Base-by-base conservation (phyloP, 78 protist genomes). In the Planoprotostelium fungivorum region DNA sequence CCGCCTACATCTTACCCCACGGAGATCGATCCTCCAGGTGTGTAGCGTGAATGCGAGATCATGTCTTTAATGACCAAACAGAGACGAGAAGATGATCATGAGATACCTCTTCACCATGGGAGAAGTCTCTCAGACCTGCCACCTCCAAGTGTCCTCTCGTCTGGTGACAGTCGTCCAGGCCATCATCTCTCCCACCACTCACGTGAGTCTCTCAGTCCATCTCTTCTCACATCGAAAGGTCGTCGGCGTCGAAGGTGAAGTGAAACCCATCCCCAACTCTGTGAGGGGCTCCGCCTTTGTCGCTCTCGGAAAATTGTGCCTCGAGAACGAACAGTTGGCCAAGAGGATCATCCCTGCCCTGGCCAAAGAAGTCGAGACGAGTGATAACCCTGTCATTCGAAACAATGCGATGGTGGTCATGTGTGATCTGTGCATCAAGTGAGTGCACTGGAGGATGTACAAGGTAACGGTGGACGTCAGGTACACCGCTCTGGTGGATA, bases 361-460 rank as follows among this genome's bases (percentile, higher is more conserved):
- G 89, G 93, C 97, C 35, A 90, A 93, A 28, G 95, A 94, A 38
- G 63, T 96, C 35, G 95, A 96, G 34, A 83, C 88, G 73, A 63
- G 93, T 0, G 90, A 90, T 25, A 88, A 89, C 29, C 92, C 94
- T 28, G 90, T 93, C 37, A 90, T 96, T 31, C 84, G 97, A 34
- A 96, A 96, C 88, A 96, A 96, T 63, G 90, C 92, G 23, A 89
- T 94, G 93, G 94, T 96, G 28, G 91, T 96, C 86, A 90, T 96
- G 96, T 90, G 95, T 73, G 97, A 96, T 36, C 91, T 96, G 34
- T 96, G 97, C 87, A 88, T 95, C 35, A 31, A 85, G 38, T 89
- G 39, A 38, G 36, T 10, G 9, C 23, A 25, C 38, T 37, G 86
- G 73, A 51, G 16, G 16, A 51, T 51, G 31, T 25, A 16, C 73